These are phyloP conservation scores for Lactuca sativa DNA, from an alignment of 129 eudicot species.

Conservation along the genomic window DNA sequence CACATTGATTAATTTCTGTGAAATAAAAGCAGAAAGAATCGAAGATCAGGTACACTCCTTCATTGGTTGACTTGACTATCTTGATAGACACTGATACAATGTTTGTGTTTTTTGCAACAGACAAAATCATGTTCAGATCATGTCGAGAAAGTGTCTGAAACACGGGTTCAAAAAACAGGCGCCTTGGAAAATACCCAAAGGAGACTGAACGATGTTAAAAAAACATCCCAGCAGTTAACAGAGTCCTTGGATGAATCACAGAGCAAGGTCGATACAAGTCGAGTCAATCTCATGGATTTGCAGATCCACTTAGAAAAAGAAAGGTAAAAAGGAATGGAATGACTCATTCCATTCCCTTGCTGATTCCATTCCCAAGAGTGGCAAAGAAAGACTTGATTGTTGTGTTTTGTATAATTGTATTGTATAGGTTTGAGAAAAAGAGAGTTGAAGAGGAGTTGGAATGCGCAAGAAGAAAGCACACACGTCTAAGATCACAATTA, in stretches of 20 bases:
- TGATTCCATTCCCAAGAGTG: no score
- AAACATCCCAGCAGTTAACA: slow-evolving; percentile 50
- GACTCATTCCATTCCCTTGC: neutral
- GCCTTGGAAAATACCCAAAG: slow-evolving; percentile 58
- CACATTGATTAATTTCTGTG: slow-evolving; percentile 44
- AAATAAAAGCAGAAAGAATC: slow-evolving; percentile 65
- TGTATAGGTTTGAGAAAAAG: slow-evolving; percentile 85
- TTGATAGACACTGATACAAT: slow-evolving; percentile 19
- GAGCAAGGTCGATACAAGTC: slow-evolving; percentile 54
- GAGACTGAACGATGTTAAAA: slow-evolving; percentile 61
- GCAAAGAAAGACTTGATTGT: neutral
- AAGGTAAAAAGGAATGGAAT: slow-evolving; percentile 44
- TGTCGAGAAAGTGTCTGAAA: slow-evolving; percentile 69
- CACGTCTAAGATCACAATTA: slow-evolving; percentile 52
- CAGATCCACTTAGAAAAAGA: slow-evolving; percentile 80
- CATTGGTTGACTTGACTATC: neutral
- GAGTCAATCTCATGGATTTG: slow-evolving; percentile 51
- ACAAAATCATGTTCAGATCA: slow-evolving; percentile 64
- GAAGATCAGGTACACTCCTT: slow-evolving; percentile 65
- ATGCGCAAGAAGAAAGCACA: slow-evolving; percentile 63
- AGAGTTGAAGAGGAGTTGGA: slow-evolving; percentile 90
- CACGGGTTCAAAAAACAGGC: slow-evolving; percentile 52
- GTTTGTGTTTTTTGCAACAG: slow-evolving; percentile 33
- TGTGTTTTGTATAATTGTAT: no score
- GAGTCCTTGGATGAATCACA: slow-evolving; percentile 75